phyloP scores from a whole-genome alignment of 1,284 basidiomycete species.

The Trametes pubescens region DNA sequence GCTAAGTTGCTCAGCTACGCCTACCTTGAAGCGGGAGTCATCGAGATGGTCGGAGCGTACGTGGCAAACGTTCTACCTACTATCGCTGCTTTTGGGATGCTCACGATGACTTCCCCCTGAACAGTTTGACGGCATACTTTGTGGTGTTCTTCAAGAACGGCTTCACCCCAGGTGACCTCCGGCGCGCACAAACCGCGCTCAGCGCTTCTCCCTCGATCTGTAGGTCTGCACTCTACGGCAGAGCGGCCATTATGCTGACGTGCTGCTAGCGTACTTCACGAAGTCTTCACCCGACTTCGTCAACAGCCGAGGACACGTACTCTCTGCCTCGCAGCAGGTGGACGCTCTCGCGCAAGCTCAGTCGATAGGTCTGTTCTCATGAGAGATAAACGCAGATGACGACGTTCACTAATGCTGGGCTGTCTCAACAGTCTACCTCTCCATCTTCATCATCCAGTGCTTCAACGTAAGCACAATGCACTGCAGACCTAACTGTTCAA shows the following conservation, averaged over 20 bases:
- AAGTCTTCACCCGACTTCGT: slow-evolving; percentile 61
- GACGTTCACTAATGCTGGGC: not conserved
- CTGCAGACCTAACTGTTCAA: not conserved
- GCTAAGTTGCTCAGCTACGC: slow-evolving; percentile 69
- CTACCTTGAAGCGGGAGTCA: slow-evolving; percentile 71
- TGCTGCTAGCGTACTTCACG: slow-evolving; percentile 52
- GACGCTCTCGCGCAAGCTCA: slow-evolving; percentile 68
- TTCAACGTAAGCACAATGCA: slow-evolving; percentile 60
- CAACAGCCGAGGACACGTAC: slow-evolving; percentile 57
- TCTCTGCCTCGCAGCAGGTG: slow-evolving; percentile 58
- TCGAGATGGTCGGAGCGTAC: slow-evolving; percentile 61
- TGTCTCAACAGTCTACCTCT: slow-evolving; percentile 57
- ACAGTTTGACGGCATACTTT: slow-evolving; percentile 67
- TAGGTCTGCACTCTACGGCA: not conserved
- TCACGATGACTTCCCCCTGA: not conserved
- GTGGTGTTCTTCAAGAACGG: slow-evolving; percentile 71
- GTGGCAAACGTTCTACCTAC: slow-evolving; percentile 35
- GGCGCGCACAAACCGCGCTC: slow-evolving; percentile 52
- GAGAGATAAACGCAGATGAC: not conserved
- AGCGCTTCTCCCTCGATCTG: slow-evolving; percentile 20
- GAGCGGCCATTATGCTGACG: not conserved
- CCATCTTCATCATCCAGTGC: slow-evolving; percentile 73
- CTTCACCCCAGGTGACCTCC: slow-evolving; percentile 65
- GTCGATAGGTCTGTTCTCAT: slow-evolving; percentile 54
- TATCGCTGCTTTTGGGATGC: not conserved